A percentile compares a stretch with the other conserved stretches of the same genome.
phyloP scores from a whole-genome alignment of 108 stramenopile species.

The Nitzschia sp. region DNA sequence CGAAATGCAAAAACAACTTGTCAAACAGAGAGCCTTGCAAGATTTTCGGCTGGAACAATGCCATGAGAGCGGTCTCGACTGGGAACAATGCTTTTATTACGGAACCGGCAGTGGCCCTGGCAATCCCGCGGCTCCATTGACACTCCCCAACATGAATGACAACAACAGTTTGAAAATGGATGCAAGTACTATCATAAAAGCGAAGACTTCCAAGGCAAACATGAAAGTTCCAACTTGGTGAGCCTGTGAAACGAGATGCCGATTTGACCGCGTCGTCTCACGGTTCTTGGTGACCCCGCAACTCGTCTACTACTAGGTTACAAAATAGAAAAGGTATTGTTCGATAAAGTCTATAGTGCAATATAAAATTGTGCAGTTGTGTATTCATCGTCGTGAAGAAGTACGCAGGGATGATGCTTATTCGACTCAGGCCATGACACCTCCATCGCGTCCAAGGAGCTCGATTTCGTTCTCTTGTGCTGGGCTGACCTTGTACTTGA shows the following conservation, averaged over 20 bases:
- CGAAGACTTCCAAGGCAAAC: not conserved
- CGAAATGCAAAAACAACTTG: not conserved
- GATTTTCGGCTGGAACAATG: constrained; percentile 23
- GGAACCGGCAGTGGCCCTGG: constrained; percentile 9
- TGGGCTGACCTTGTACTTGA: constrained; percentile 38
- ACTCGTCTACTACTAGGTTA: too few species aligned
- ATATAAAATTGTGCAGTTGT: not conserved
- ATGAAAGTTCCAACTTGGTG: not conserved
- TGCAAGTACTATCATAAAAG: not conserved
- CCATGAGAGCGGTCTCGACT: constrained; percentile 9
- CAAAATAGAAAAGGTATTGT: too few species aligned
- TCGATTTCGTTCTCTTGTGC: constrained; percentile 47
- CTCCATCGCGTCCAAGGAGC: constrained; percentile 36
- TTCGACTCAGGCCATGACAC: constrained; percentile 25
- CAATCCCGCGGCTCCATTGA: not conserved
- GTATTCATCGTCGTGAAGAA: not conserved
- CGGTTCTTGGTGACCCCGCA: too few species aligned
- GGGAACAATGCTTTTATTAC: constrained; percentile 37
- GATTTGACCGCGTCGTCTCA: too few species aligned
- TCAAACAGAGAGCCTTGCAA: constrained; percentile 18
- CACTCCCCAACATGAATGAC: not conserved
- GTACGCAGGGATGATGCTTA: not conserved
- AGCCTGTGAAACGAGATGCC: too few species aligned
- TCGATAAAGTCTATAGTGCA: too few species aligned
- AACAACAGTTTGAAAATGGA: not conserved